Percentiles rank a stretch among this genome's conserved stretches.
These are phyloP conservation scores for Cephalotrichum gorgonifer DNA, from an alignment of 2,329 filamentous ascomycete species.

Conservation along the genomic window DNA sequence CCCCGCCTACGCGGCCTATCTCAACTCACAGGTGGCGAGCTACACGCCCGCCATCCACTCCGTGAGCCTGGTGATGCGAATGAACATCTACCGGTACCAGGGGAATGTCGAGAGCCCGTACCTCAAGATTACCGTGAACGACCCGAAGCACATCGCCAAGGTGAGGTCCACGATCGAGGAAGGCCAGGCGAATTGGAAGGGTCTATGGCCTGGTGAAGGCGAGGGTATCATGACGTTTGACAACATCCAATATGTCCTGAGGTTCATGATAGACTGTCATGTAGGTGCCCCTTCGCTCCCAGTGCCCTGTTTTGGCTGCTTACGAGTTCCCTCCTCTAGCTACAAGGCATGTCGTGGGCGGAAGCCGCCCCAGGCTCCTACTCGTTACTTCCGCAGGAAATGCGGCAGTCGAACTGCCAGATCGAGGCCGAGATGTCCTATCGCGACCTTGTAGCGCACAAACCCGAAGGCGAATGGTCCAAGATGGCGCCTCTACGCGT, in stretches of 20 bases:
- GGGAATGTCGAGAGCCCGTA: conserved; percentile 89
- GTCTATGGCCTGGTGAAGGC: conserved; percentile 63
- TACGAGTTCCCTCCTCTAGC: conserved; percentile 28
- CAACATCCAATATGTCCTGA: conserved; percentile 86
- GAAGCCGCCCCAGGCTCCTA: conserved; percentile 70
- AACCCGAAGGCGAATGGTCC: conserved; percentile 86
- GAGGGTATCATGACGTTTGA: conserved; percentile 83
- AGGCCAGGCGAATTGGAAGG: conserved; percentile 77
- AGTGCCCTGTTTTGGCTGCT: conserved; percentile 10
- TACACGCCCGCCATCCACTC: conserved; percentile 67
- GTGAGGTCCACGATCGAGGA: conserved; percentile 67
- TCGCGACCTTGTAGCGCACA: conserved; percentile 73
- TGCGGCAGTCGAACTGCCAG: conserved; percentile 85
- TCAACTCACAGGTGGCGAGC: conserved; percentile 70
- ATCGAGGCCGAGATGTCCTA: conserved; percentile 87
- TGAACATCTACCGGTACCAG: conserved; percentile 90
- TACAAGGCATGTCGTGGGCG: conserved; percentile 96
- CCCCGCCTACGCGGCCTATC: conserved; percentile 63
- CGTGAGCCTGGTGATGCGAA: conserved; percentile 70
- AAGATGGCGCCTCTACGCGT: conserved; percentile 94
- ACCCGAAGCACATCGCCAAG: conserved; percentile 72
- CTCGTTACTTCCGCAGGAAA: conserved; percentile 52
- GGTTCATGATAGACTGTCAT: conserved; percentile 97
- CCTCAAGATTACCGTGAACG: conserved; percentile 84
- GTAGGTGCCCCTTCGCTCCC: conserved; percentile 28